A percentile compares a stretch with the other conserved stretches of the same genome.
phyloP scores from a whole-genome alignment of 345 rosid genomes.

The Arabidopsis suecica region DNA sequence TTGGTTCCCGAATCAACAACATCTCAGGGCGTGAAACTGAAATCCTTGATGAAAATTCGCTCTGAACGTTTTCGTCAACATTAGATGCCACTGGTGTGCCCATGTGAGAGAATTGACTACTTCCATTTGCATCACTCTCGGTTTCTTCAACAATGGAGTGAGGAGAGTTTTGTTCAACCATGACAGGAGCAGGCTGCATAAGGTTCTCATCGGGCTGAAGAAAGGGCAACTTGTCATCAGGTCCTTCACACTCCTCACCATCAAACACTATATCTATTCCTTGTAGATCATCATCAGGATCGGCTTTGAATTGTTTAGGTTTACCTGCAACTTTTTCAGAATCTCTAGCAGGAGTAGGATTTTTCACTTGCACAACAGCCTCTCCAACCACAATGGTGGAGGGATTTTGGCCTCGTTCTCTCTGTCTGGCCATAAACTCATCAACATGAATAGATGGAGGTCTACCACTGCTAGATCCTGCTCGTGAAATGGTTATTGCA shows the following conservation, averaged over 20 bases:
- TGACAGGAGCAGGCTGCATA: conserved; percentile 73
- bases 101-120: conserved; percentile 68
- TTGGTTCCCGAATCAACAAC: conserved; percentile 75
- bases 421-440: conserved; percentile 97
- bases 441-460: conserved; percentile 99
- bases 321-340: conserved; percentile 57
- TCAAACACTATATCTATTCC: conserved; percentile 96
- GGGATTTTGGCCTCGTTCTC: conserved; percentile 83
- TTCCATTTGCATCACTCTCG: conserved; percentile 79
- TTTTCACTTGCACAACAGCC: conserved; percentile 61
- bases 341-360: conserved; percentile 59
- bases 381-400: conserved; percentile 69
- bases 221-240: conserved; percentile 86
- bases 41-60: conserved; percentile 92
- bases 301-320: conserved; percentile 81
- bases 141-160: conserved; percentile 95
- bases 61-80: conserved; percentile 74
- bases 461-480: conserved; percentile 90
- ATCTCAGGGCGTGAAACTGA: conserved; percentile 75
- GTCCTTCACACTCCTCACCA: conserved; percentile 84
- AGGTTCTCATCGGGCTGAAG: conserved; percentile 93
- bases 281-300: conserved; percentile 91
- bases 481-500: conserved; percentile 79
- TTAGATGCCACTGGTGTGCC: conserved; percentile 73
- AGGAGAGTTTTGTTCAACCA: conserved; percentile 78